These are phyloP conservation scores for Rhodotorula diobovata DNA, from an alignment of 768 basidiomycete genomes.

Conservation along the genomic window DNA sequence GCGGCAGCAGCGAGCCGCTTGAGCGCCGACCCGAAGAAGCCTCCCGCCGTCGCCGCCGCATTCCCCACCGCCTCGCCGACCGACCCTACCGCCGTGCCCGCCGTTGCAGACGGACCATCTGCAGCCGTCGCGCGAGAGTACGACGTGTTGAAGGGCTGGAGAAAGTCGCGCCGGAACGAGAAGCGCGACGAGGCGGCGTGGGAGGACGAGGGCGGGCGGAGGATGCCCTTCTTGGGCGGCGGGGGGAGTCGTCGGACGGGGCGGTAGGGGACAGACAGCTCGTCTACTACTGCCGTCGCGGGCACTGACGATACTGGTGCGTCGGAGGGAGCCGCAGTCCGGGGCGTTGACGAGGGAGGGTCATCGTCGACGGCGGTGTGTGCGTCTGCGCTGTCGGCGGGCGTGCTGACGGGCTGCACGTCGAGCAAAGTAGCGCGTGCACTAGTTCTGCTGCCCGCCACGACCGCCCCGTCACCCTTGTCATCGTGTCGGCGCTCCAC, in stretches of 20 bases:
- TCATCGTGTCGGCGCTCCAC: too few species aligned
- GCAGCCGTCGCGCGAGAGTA: not conserved
- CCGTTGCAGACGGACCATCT: not conserved
- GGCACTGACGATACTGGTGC: too few species aligned
- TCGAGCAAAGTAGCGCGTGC: too few species aligned
- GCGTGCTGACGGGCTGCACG: too few species aligned
- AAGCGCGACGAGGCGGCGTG: slow-evolving; percentile 31
- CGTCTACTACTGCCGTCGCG: not conserved
- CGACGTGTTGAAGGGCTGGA: slow-evolving; percentile 29
- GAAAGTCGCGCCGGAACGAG: slow-evolving; percentile 41
- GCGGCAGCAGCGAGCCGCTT: slow-evolving; percentile 18
- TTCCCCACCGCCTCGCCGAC: slow-evolving; percentile 12
- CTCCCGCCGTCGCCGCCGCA: slow-evolving; percentile 19
- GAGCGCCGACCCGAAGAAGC: slow-evolving; percentile 26
- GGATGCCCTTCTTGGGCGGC: slow-evolving; percentile 35
- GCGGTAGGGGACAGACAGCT: too few species aligned
- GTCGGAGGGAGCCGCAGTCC: too few species aligned
- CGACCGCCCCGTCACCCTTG: too few species aligned
- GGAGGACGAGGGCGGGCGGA: slow-evolving; percentile 33
- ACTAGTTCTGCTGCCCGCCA: too few species aligned
- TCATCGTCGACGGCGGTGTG: too few species aligned
- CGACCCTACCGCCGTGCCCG: slow-evolving; percentile 1
- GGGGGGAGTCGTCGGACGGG: not conserved
- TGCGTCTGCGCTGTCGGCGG: too few species aligned
- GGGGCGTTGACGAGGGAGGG: too few species aligned